phyloP scores from a whole-genome alignment of 2,329 filamentous ascomycete genomes.

The Neonectria ditissima region DNA sequence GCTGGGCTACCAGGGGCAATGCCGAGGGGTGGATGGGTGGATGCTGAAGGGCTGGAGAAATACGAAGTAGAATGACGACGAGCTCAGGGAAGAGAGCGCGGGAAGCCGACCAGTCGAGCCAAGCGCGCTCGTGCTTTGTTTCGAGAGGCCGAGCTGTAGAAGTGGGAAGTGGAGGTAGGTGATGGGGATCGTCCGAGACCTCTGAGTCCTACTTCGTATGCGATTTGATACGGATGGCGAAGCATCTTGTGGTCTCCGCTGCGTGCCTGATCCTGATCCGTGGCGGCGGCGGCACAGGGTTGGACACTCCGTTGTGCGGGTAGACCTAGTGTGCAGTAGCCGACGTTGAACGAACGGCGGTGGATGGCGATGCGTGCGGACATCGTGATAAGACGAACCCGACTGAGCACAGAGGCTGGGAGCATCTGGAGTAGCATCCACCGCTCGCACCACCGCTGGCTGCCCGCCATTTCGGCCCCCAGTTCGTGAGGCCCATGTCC shows the following conservation, averaged over 20 bases:
- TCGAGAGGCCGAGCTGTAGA: background rate
- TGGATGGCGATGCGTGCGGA: conserved; percentile 14
- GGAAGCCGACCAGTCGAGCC: conserved; percentile 16
- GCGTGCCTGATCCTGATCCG: conserved; percentile 23
- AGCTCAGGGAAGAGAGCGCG: conserved; percentile 2
- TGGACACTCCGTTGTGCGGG: conserved; percentile 37
- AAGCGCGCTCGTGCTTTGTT: conserved; percentile 18
- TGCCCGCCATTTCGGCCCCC: background rate
- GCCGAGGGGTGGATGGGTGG: conserved; percentile 32
- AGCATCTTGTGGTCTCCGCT: too few relatives aligned
- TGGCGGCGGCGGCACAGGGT: conserved; percentile 29
- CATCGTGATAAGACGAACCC: conserved; percentile 19
- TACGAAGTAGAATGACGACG: conserved; percentile 41
- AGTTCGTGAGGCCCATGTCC: background rate
- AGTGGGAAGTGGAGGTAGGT: background rate
- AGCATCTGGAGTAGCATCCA: conserved; percentile 13
- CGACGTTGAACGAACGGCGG: conserved; percentile 30
- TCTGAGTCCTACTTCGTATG: conserved; percentile 6
- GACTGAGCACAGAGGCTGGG: conserved; percentile 3
- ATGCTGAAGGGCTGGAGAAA: conserved; percentile 28
- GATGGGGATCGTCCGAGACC: conserved; percentile 4
- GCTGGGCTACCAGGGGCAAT: conserved; percentile 35
- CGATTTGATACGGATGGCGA: conserved; percentile 1
- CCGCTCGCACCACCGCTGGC: conserved; percentile 1
- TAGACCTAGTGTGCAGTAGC: conserved; percentile 11